Evolutionary conservation across 2,329 filamentous ascomycete species (phyloP).

Genomic region (Dothideomycetidae sp.): DNA sequence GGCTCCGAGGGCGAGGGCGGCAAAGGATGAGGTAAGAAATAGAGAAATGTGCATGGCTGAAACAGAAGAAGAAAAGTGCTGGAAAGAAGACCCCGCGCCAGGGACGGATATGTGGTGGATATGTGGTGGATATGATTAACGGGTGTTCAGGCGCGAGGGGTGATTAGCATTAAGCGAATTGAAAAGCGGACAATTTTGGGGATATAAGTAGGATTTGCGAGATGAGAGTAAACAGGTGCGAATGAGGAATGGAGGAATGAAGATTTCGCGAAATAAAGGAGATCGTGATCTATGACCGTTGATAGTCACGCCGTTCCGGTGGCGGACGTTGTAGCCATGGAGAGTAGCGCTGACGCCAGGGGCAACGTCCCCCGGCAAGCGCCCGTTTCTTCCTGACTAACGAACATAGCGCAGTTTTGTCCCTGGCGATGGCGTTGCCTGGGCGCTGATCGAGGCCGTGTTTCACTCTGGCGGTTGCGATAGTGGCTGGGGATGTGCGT

Average conservation of each 20-base stretch:
- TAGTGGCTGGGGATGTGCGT: no score
- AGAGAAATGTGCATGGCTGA: not conserved
- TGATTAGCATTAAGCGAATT: not conserved
- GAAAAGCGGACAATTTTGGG: no score
- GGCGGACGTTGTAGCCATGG: no score
- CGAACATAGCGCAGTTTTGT: no score
- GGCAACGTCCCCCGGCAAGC: no score
- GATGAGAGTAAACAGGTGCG: not conserved
- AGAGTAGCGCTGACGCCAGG: no score
- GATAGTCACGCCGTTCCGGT: not conserved
- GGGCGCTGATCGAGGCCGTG: no score
- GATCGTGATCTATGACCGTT: not conserved
- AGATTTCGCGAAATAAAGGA: not conserved
- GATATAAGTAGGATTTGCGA: no score
- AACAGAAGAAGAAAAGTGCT: not conserved
- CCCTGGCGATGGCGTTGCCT: no score
- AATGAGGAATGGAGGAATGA: not conserved
- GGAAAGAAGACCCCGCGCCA: not conserved
- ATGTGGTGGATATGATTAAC: not conserved
- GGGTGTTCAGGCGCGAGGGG: no score
- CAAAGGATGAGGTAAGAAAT: not conserved
- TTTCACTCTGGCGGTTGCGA: no score
- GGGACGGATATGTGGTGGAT: not conserved
- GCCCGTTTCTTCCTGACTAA: no score
- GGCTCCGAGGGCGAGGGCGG: slow-evolving; percentile 52